A percentile compares a stretch with the other conserved stretches of the same genome.
phyloP scores from a whole-genome alignment of 441 rosid genomes.

The Adansonia gregorii region DNA sequence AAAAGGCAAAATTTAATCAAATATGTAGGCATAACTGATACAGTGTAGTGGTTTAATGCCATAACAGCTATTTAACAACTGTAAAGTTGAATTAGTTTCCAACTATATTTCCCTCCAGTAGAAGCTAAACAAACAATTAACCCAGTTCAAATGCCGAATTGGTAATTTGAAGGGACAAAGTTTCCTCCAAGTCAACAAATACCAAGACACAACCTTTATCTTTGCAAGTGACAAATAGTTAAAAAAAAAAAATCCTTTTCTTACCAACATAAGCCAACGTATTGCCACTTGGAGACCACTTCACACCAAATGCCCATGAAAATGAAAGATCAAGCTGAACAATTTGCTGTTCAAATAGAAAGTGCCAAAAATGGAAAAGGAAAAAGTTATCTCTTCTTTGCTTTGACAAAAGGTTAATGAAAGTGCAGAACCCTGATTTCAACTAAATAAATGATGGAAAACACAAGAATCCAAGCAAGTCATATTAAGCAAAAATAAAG shows the following conservation, averaged over 20 bases:
- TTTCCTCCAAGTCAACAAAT: background rate
- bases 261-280: slow-evolving; percentile 97
- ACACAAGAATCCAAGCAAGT: slow-evolving; percentile 15
- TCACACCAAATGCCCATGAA: slow-evolving; percentile 99
- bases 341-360: slow-evolving; percentile 71
- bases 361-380: slow-evolving; percentile 17
- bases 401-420: slow-evolving; percentile 19
- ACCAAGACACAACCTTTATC: background rate
- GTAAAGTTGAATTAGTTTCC: slow-evolving; percentile 24
- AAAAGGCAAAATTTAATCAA: background rate
- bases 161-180: background rate
- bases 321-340: slow-evolving; percentile 96
- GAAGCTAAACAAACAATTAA: slow-evolving; percentile 6
- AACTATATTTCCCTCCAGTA: background rate
- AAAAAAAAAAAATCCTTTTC: slow-evolving; percentile 51
- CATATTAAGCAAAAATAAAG: background rate
- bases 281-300: slow-evolving; percentile 98
- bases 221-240: background rate
- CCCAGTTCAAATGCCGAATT: background rate
- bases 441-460: background rate
- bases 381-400: slow-evolving; percentile 10
- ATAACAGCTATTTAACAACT: background rate
- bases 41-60: background rate
- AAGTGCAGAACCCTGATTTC: slow-evolving; percentile 14
- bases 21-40: slow-evolving; percentile 1